These are phyloP conservation scores for Galerina marginata DNA, from an alignment of 768 basidiomycete species.

Conservation along the genomic window DNA sequence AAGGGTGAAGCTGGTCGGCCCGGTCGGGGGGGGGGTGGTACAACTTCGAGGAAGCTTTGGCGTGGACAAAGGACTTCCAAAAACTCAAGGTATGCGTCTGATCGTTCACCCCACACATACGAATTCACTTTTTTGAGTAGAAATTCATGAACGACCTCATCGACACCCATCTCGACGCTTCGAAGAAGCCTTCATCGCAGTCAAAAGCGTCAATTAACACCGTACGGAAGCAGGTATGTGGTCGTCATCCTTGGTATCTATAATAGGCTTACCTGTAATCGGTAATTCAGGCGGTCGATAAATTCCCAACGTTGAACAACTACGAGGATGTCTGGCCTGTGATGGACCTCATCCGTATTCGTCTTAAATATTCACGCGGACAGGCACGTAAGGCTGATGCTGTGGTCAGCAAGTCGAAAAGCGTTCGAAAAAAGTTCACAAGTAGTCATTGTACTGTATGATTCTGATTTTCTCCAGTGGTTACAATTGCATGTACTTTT, in stretches of 20 bases:
- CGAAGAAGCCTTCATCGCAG: conserved; percentile 14
- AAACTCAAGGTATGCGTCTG: conserved; percentile 26
- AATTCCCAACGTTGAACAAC: background rate
- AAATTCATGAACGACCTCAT: conserved; percentile 13
- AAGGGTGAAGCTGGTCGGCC: conserved; percentile 26
- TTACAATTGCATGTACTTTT: too few species aligned
- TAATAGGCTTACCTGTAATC: background rate
- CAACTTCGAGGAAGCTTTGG: conserved; percentile 22
- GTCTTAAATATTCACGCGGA: background rate
- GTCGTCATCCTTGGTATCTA: background rate
- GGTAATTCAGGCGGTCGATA: background rate
- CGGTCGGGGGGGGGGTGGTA: conserved; percentile 32
- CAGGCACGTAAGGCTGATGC: too few species aligned
- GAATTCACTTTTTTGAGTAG: background rate
- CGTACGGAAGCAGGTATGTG: background rate
- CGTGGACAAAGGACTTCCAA: conserved; percentile 22
- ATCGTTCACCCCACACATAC: background rate
- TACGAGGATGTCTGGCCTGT: background rate
- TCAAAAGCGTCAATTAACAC: background rate
- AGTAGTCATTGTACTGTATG: too few species aligned
- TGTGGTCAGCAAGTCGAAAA: too few species aligned
- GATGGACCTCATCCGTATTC: background rate
- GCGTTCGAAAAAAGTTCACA: too few species aligned
- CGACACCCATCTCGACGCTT: conserved; percentile 15
- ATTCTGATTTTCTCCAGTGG: too few species aligned